Conservation (phyloP, 2,329 filamentous ascomycete species). For the Calonectria multiphialidica region DNA sequence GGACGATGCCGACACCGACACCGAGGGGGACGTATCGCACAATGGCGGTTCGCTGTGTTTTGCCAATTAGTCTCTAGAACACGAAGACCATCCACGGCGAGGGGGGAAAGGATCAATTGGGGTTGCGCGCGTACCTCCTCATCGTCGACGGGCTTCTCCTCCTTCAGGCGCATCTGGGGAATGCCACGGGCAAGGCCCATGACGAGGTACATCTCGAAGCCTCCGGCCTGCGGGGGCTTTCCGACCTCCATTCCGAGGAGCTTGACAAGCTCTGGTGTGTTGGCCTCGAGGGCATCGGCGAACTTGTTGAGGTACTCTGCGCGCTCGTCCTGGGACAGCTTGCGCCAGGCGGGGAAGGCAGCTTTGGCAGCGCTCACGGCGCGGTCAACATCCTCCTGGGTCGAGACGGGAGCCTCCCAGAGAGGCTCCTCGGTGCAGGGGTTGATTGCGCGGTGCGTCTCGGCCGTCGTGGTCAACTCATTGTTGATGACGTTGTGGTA, state of each 20-base stretch:
- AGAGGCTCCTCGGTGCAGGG: slow-evolving; percentile 49
- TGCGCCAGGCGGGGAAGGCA: slow-evolving; percentile 47
- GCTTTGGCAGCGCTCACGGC: slow-evolving; percentile 43
- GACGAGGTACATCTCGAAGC: slow-evolving; percentile 27
- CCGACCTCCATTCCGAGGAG: slow-evolving; percentile 41
- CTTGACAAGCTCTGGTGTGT: slow-evolving; percentile 35
- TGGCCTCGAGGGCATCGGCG: slow-evolving; percentile 43
- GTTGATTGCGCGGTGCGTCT: slow-evolving; percentile 40
- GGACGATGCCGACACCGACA: slow-evolving; percentile 35
- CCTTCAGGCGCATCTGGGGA: slow-evolving; percentile 29
- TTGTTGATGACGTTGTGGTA: slow-evolving; percentile 50
- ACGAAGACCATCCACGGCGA: neutral
- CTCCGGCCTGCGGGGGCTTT: slow-evolving; percentile 36
- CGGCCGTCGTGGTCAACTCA: slow-evolving; percentile 31
- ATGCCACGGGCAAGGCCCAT: slow-evolving; percentile 18
- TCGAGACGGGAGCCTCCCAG: slow-evolving; percentile 44
- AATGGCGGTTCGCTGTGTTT: slow-evolving; percentile 25
- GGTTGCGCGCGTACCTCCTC: slow-evolving; percentile 16
- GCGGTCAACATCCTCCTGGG: slow-evolving; percentile 44
- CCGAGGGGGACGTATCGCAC: slow-evolving; percentile 32
- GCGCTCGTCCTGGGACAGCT: slow-evolving; percentile 41
- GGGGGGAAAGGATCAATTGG: neutral
- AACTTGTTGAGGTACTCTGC: slow-evolving; percentile 37
- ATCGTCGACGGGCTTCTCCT: slow-evolving; percentile 34
- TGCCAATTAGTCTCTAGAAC: neutral